Conservation (phyloP, 2,329 filamentous ascomycete genomes). For the Juglanconis sp. region DNA sequence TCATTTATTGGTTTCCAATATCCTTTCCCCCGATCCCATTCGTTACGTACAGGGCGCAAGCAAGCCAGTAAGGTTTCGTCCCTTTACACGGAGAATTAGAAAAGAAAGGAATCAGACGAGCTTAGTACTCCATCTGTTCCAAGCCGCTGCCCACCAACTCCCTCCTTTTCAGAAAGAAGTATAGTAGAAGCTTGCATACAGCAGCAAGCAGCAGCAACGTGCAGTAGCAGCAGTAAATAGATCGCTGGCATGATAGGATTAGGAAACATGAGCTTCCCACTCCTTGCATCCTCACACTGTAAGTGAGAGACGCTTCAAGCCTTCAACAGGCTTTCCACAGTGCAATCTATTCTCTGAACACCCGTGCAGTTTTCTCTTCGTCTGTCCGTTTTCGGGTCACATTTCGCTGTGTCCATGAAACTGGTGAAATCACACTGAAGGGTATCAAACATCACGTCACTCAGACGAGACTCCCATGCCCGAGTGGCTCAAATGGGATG, state of each 20-base stretch:
- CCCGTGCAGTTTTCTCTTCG: background rate
- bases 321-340: background rate
- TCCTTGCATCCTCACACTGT: background rate
- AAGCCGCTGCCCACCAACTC: background rate
- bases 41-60: slow-evolving; percentile 7
- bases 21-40: background rate
- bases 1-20: background rate
- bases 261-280: background rate
- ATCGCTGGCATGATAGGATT: slow-evolving; percentile 17
- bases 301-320: background rate
- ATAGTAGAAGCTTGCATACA: background rate
- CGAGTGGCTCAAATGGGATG: background rate
- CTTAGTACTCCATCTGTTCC: background rate
- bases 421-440: slow-evolving; percentile 5
- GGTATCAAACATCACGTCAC: slow-evolving; percentile 8
- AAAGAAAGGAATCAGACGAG: background rate
- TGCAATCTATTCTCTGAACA: slow-evolving; percentile 1
- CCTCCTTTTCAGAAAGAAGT: background rate
- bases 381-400: background rate
- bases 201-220: slow-evolving; percentile 7
- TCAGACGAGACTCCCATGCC: background rate
- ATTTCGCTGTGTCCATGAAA: slow-evolving; percentile 7
- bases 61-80: slow-evolving; percentile 9
- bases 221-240: slow-evolving; percentile 11
- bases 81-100: slow-evolving; percentile 8